Evolutionary conservation across 371 early-diverging fungal species (phyloP), one percentile per base, ranked within the genome.

Genomic region (Mucor saturninus): DNA sequence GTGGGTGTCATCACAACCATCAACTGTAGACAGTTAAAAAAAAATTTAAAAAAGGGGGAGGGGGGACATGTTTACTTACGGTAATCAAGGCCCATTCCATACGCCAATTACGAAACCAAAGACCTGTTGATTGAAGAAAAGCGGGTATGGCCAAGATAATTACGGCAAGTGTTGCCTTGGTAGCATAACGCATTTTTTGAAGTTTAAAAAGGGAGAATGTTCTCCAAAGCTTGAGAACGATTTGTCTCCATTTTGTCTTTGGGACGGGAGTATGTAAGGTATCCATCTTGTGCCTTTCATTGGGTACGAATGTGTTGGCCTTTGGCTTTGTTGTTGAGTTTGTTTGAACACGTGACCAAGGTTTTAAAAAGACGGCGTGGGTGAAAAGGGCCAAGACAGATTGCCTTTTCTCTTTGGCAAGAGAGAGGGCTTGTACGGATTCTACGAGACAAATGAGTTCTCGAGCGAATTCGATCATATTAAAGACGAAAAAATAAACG

Each of bases 1-100:
- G 93, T 92, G 7, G 94, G 94, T 11, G 89, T 85, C 91, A 93
- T 90, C 45, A 92, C 88, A 13, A 90, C 89, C 58, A 90, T 79
- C 40, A 85, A 21, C 62, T 62, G n/a, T n/a, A 21, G 5, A 3
- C 2, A 21, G 8, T 21, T 14, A 43, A 43, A 43, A 43, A 53
- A 13, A 32, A n/a, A 8, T 28, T 29, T 7, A 37, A n/a, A 48
- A 9, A 5, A 21, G 21, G 21, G 1, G 21, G 21, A 21, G 21
- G 26, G 51, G 13, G 2, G 14, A 3, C 39, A 28, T 46, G 28
- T 31, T 26, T n/a, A 48, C 62, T 54, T 48, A 62, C 88, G n/a
- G 94, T 86, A 57, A 91, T 90, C 15, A 91, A 69, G 9, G 88
- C 82, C 94, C 94, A 94, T 61, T 93, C 92, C 73, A 89, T 85